These are phyloP conservation scores for Hordeum pubiflorum DNA, from an alignment of 202 grass and related monocot species.

Conservation along the genomic window DNA sequence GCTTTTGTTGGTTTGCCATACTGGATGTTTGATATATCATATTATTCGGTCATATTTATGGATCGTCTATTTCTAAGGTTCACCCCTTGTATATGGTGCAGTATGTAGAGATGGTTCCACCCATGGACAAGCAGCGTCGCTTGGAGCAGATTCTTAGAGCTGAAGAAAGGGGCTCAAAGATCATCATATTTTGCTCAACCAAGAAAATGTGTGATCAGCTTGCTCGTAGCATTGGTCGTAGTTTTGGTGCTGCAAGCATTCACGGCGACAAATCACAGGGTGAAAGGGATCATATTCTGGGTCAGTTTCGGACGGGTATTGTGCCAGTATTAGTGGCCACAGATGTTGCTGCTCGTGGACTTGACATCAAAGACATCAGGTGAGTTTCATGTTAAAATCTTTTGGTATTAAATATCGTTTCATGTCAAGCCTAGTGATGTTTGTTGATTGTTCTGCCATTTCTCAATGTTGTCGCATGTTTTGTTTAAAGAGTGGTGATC, in stretches of 20 bases:
- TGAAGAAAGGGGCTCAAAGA: constrained; percentile 85
- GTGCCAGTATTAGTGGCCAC: constrained; percentile 91
- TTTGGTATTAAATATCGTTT: neutral
- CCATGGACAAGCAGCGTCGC: constrained; percentile 73
- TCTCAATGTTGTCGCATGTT: neutral
- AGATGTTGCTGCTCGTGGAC: constrained; percentile 92
- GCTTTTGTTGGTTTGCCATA: constrained; percentile 9
- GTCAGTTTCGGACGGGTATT: constrained; percentile 79
- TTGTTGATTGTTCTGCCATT: neutral
- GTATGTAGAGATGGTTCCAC: constrained; percentile 81
- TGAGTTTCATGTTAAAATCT: constrained; percentile 26
- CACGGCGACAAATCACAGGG: constrained; percentile 86
- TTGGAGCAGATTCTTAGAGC: constrained; percentile 93
- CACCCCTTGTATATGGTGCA: constrained; percentile 27
- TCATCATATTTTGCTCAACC: constrained; percentile 95
- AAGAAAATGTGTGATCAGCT: constrained; percentile 92
- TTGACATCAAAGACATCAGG: constrained; percentile 96
- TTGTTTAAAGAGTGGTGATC: constrained; percentile 79
- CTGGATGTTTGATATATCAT: neutral
- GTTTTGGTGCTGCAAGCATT: constrained; percentile 80
- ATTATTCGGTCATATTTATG: constrained; percentile 20
- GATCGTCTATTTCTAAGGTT: constrained; percentile 6
- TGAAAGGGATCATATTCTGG: constrained; percentile 84
- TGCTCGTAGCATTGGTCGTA: constrained; percentile 60
- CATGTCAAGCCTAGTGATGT: neutral